These are phyloP conservation scores for Fusarium brachygibbosum DNA, from an alignment of 2,329 filamentous ascomycete species.

Conservation along the genomic window DNA sequence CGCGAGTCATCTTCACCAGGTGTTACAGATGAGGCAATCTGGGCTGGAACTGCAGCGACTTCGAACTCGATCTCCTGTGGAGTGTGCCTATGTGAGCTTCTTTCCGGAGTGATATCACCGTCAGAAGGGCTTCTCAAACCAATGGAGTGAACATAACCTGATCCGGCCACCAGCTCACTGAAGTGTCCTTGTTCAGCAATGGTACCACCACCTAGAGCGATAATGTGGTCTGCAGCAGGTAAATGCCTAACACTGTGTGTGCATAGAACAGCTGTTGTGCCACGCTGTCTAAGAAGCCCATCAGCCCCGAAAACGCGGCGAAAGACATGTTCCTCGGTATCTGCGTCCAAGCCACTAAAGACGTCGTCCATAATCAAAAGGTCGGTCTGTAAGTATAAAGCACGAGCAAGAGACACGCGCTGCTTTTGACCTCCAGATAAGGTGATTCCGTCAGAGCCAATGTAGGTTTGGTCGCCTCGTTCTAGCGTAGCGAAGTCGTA, in stretches of 20 bases:
- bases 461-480: constrained; percentile 54
- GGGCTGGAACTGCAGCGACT: neutral
- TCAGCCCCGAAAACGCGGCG: constrained; percentile 56
- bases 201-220: constrained; percentile 58
- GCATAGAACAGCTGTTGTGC: constrained; percentile 58
- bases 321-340: constrained; percentile 61
- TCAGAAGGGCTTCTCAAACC: constrained; percentile 46
- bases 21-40: neutral
- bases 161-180: constrained; percentile 46
- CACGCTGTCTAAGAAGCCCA: constrained; percentile 56
- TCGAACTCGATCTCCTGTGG: neutral
- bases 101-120: neutral
- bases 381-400: constrained; percentile 59
- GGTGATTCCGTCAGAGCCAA: constrained; percentile 58
- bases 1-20: constrained; percentile 41
- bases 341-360: constrained; percentile 60
- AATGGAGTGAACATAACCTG: constrained; percentile 56
- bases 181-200: constrained; percentile 59
- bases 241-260: constrained; percentile 53
- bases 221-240: constrained; percentile 60
- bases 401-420: constrained; percentile 59
- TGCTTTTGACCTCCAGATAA: constrained; percentile 60
- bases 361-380: constrained; percentile 62
- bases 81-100: neutral
- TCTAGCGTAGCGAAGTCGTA: constrained; percentile 52